Base-by-base conservation (phyloP, 345 rosid species). In the Murraya paniculata region DNA sequence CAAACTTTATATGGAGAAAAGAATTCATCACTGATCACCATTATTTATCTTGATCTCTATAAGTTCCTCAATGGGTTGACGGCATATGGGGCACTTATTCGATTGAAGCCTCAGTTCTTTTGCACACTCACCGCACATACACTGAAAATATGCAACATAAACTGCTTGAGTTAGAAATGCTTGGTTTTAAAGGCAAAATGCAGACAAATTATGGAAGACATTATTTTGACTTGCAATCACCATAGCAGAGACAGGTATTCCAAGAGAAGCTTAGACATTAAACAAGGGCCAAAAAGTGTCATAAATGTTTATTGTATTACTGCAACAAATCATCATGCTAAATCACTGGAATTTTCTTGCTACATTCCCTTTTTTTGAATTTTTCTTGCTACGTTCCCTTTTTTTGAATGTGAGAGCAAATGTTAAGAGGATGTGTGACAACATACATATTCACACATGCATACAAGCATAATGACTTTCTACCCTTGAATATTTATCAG, bases 71-170 rank as follows among this genome's bases (percentile, higher is more conserved):
- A 94, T 94, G 19, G 95, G 89, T 73, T 96, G 92, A 21, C 98
- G 91, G 81, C 99, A 96, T 73, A 96, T 91, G 22, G 98, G 98
- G 81, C 98, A 94, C 79, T 90, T 94, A 76, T 91, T 92, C 67
- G 99, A 87, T 81, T 84, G 98, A 79, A 88, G 86, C 84, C 91
- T 87, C 88, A 96, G 80, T 70, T 73, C 90, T 85, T 89, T 94
- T 50, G 98, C 97, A 78, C 98, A 93, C 64, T 88, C 93, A 19
- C 92, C 82, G 85, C 97, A 93, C 90, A 94, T 86, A 72, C 97
- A 93, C 98, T 90, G 91, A 64, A 64, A 68, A 85, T 30, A 77
- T 61, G 80, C 22, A 80, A 79, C 71, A 81, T 31, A 61, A 3
- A 25, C 27, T 35, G 38, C 21, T 66, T 76, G 38, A 85, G 71